Base-by-base conservation (phyloP, 805 yeast genomes). In the Clavispora phyllophila region DNA sequence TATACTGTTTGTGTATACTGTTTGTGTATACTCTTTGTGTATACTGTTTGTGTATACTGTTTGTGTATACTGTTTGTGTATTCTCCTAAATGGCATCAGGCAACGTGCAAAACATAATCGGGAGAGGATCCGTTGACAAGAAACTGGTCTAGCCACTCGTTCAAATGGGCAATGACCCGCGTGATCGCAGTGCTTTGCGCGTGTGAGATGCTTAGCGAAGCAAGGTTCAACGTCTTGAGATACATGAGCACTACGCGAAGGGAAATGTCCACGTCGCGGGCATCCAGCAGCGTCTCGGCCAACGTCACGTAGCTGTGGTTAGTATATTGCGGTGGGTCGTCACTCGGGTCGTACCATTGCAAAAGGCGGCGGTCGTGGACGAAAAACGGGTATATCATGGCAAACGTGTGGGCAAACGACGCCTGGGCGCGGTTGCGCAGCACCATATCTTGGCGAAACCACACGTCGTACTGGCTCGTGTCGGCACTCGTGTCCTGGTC, bases 101-200 rank as follows among this genome's bases (percentile, higher is more conserved):
- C 33, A 5, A 29, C 33, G 14, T 29, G 33, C 12, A 29, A 17
- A 15, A 29, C 33, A 13, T 29, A 29, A 10, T 29, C 33, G 19
- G 33, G 33, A 20, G 40, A 9, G 37, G 41, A 12, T 9, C 48
- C 48, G n/a, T 14, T 25, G 15, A 15, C 32, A 34, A 45, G 19
- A 10, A 39, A 31, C 15, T 24, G 36, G 8, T 24, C 42, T 12
- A 45, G 40, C 46, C 46, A 42, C 14, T 17, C 28, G 24, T 42
- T 40, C 26, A 45, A 34, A 4, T 33, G 17, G 12, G 34, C 23
- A 7, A 45, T 34, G 13, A 39, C 46, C 4, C 41, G 22, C 12
- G 29, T 9, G 28, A 15, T 14, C 4, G 37, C 26, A 9, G 24
- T 13, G 26, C n/a, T 22, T 22, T 35, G 37, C 14, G 19, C 26